Conservation (phyloP, 129 eudicot genomes). For the Flaveria robusta region DNA sequence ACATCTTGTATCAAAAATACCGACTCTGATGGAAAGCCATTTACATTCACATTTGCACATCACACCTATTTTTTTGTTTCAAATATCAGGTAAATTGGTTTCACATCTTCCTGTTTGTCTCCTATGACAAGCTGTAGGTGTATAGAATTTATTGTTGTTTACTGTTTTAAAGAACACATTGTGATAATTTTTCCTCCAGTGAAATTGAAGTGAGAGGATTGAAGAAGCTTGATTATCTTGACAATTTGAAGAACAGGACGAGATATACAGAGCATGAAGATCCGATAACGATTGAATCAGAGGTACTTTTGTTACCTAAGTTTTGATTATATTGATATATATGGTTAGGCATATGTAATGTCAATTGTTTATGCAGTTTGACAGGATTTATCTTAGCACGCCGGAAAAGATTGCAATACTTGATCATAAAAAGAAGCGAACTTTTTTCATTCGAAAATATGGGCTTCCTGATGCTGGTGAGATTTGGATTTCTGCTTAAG, state of each 20-base stretch:
- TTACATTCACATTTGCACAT: slow-evolving; percentile 77
- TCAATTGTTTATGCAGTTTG: slow-evolving; percentile 48
- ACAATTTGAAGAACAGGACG: slow-evolving; percentile 63
- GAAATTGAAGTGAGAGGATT: slow-evolving; percentile 87
- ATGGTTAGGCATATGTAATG: slow-evolving; percentile 12
- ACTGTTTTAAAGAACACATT: no score
- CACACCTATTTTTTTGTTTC: slow-evolving; percentile 92
- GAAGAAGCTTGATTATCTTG: slow-evolving; percentile 81
- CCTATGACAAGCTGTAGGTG: no score
- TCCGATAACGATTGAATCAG: slow-evolving; percentile 75
- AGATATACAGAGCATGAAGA: slow-evolving; percentile 78
- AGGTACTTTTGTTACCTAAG: slow-evolving; percentile 45
- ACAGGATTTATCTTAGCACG: slow-evolving; percentile 75
- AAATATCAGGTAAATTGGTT: slow-evolving; percentile 66
- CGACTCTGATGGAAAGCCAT: slow-evolving; percentile 65
- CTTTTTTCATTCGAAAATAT: slow-evolving; percentile 68
- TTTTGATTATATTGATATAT: not conserved
- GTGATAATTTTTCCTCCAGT: slow-evolving; percentile 40
- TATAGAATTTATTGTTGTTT: no score
- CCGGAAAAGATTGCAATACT: slow-evolving; percentile 71
- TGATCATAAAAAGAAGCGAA: slow-evolving; percentile 79
- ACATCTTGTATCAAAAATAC: slow-evolving; percentile 79
- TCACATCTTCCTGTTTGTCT: not conserved
- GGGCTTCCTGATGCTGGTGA: slow-evolving; percentile 93
- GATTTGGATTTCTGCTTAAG: slow-evolving; percentile 8